Evolutionary conservation across 176 grass and related monocot genomes (phyloP).

Genomic region (Pontederia paniculata): DNA sequence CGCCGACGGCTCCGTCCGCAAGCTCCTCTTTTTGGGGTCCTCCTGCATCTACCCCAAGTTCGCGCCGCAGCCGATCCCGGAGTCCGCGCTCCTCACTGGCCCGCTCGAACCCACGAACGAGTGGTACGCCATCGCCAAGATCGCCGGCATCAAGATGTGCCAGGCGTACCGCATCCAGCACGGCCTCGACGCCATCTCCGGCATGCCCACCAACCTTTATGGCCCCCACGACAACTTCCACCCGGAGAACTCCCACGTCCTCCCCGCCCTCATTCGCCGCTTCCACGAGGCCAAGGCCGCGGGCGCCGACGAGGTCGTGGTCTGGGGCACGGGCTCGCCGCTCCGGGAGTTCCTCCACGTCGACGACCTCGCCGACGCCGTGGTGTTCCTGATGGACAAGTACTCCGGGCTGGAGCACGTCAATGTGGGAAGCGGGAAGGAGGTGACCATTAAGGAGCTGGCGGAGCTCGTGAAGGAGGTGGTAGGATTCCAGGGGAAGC

Average conservation of each 20-base stretch:
- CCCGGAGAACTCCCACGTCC: constrained; percentile 46
- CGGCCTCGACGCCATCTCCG: constrained; percentile 53
- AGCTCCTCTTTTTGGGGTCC: constrained; percentile 78
- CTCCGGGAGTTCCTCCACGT: constrained; percentile 62
- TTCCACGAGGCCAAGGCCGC: constrained; percentile 56
- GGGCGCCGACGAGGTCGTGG: constrained; percentile 32
- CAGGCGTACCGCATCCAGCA: constrained; percentile 81
- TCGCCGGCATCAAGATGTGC: constrained; percentile 79
- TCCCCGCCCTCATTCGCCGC: constrained; percentile 60
- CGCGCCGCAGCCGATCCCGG: constrained; percentile 67
- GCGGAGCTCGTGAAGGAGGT: constrained; percentile 58
- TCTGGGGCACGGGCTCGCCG: constrained; percentile 53
- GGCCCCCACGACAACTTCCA: constrained; percentile 75
- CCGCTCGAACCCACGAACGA: constrained; percentile 86
- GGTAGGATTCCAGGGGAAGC: constrained; percentile 33
- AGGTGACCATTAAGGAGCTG: constrained; percentile 52
- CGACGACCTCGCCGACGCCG: constrained; percentile 52
- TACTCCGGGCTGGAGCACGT: constrained; percentile 64
- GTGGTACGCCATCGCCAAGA: constrained; percentile 80
- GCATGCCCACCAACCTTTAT: constrained; percentile 84
- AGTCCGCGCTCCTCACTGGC: constrained; percentile 47
- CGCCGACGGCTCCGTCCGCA: constrained; percentile 43
- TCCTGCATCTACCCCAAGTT: constrained; percentile 89
- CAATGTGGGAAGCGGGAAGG: constrained; percentile 55
- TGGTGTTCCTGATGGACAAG: constrained; percentile 59